These are phyloP conservation scores for Rhypophila decipiens DNA, from an alignment of 495 filamentous ascomycete genomes.

Conservation along the genomic window DNA sequence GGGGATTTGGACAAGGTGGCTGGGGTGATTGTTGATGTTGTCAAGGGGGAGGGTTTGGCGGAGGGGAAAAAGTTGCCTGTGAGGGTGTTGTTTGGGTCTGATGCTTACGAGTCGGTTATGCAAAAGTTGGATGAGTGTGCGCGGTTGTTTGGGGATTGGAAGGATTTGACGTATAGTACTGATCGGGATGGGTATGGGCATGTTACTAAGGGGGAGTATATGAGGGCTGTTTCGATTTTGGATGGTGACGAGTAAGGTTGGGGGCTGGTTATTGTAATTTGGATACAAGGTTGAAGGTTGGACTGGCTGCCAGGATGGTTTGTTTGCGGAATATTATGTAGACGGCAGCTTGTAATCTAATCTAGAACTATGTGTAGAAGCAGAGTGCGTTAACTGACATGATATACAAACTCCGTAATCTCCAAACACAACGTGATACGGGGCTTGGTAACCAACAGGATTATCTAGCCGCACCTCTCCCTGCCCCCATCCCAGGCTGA, in stretches of 20 bases:
- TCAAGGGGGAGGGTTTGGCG: conserved; percentile 22
- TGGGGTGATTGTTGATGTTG: conserved; percentile 23
- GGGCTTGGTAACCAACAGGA: too few relatives aligned
- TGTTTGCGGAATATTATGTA: too few relatives aligned
- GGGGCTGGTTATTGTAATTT: background rate
- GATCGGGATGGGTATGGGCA: conserved; percentile 13
- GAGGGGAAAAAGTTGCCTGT: conserved; percentile 13
- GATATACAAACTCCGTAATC: too few relatives aligned
- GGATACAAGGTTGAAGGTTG: background rate
- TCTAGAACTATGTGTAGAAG: too few relatives aligned
- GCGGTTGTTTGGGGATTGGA: conserved; percentile 12
- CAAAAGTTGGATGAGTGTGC: conserved; percentile 16
- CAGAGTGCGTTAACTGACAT: too few relatives aligned
- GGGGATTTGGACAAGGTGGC: conserved; percentile 30
- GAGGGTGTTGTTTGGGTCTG: conserved; percentile 16
- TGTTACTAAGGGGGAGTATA: conserved; percentile 5
- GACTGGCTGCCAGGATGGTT: background rate
- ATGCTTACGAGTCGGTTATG: conserved; percentile 10
- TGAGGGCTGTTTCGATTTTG: conserved; percentile 10
- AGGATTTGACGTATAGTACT: conserved; percentile 12
- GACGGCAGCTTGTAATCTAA: too few relatives aligned
- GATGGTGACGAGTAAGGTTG: background rate
- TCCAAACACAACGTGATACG: too few relatives aligned
- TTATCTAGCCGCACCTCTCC: too few relatives aligned
- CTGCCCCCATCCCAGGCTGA: too few relatives aligned